Evolutionary conservation across 116 monocot species (phyloP).

Genomic region (Posidonia oceanica): DNA sequence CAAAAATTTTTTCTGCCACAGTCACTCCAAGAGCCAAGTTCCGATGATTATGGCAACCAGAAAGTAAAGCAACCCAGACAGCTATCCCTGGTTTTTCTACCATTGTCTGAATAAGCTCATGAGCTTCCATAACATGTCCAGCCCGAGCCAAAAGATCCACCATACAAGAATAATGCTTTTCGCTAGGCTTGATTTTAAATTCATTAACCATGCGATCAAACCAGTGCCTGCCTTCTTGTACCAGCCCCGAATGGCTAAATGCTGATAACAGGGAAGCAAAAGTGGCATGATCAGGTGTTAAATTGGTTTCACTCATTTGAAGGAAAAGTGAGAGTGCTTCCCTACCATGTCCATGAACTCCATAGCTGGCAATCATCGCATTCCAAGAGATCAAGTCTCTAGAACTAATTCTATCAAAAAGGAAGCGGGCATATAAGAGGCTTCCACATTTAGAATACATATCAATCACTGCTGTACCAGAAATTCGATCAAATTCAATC

Average conservation of each 20-base stretch:
- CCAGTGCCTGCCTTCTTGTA: constrained; percentile 30
- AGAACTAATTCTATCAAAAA: constrained; percentile 36
- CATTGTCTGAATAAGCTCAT: constrained; percentile 41
- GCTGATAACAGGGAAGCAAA: constrained; percentile 65
- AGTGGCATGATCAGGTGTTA: constrained; percentile 50
- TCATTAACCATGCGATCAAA: constrained; percentile 30
- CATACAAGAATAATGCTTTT: constrained; percentile 58
- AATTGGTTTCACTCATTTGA: constrained; percentile 22
- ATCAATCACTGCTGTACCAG: constrained; percentile 53
- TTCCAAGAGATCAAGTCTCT: constrained; percentile 62
- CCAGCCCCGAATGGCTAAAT: constrained; percentile 55
- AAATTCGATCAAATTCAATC: constrained; percentile 32
- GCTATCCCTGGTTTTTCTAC: constrained; percentile 33
- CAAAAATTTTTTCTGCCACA: constrained; percentile 30
- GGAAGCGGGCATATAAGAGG: constrained; percentile 16
- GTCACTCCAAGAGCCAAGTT: constrained; percentile 36
- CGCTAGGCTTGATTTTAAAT: constrained; percentile 20
- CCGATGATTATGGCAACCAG: constrained; percentile 49
- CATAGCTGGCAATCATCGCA: constrained; percentile 44
- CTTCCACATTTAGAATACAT: constrained; percentile 63
- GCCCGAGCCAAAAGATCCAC: constrained; percentile 64
- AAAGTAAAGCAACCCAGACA: constrained; percentile 59
- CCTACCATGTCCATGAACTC: constrained; percentile 49
- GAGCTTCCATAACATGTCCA: constrained; percentile 32
- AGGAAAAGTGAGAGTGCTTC: constrained; percentile 40